Evolutionary conservation across 192 early-diverging fungal species (phyloP).

Genomic region (Powellomyces hirtus): DNA sequence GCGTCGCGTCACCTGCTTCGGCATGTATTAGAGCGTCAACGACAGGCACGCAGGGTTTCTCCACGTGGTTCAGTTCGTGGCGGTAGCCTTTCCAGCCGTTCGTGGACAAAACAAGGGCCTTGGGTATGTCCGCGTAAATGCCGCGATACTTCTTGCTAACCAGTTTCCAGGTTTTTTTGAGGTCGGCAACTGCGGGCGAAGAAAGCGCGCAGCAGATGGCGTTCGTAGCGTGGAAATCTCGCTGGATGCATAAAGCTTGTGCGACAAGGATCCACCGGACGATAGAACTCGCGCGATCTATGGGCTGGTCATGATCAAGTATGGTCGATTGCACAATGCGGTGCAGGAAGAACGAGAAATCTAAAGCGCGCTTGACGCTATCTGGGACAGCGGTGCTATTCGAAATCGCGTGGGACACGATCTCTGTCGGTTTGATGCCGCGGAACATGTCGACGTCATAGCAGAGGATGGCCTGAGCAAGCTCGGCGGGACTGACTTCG

Average conservation of each 20-base stretch:
- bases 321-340: conserved; percentile 20
- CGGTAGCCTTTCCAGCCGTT: not conserved
- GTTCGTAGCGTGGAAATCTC: conserved; percentile 3
- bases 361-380: not conserved
- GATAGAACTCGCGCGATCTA: conserved; percentile 6
- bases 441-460: conserved; percentile 29
- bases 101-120: not conserved
- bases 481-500: not conserved
- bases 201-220: conserved; percentile 15
- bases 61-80: not conserved
- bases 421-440: not conserved
- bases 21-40: not conserved
- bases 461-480: not conserved
- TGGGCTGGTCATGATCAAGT: not conserved
- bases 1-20: not conserved
- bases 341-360: conserved; percentile 12
- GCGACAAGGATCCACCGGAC: conserved; percentile 20
- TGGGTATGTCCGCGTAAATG: not conserved
- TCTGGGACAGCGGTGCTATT: not conserved
- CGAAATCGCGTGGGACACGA: not conserved
- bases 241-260: not conserved
- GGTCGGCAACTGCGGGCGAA: not conserved
- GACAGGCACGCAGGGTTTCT: conserved; percentile 6
- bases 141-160: conserved; percentile 10
- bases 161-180: conserved; percentile 18